Conservation (phyloP, 345 rosid genomes). For the Hypericum androsaemum region DNA sequence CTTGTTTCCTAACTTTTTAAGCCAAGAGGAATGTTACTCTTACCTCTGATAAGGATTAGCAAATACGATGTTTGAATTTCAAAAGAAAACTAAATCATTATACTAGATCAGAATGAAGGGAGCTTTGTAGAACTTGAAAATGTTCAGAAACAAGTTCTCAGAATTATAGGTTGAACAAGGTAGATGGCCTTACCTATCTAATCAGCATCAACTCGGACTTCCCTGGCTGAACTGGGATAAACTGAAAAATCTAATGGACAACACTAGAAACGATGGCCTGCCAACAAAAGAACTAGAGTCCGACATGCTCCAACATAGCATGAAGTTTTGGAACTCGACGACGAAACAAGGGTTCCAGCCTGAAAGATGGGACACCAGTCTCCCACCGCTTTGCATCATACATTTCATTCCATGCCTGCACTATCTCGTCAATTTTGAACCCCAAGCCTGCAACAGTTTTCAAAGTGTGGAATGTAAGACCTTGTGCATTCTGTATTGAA, state of each 20-base stretch:
- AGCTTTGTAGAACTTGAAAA: no score
- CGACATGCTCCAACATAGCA: conserved; percentile 60
- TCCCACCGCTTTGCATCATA: conserved; percentile 97
- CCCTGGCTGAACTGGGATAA: conserved; percentile 8
- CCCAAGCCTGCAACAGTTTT: conserved; percentile 49
- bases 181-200: conserved; percentile 20
- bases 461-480: conserved; percentile 1
- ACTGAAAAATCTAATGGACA: conserved; percentile 13
- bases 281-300: conserved; percentile 15
- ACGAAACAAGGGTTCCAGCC: conserved; percentile 92
- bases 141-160: neutral
- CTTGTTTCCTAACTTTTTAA: neutral
- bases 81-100: neutral
- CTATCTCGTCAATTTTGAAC: conserved; percentile 92
- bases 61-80: neutral
- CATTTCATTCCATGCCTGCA: conserved; percentile 99
- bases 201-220: conserved; percentile 2
- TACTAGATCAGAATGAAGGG: neutral
- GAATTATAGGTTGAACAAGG: neutral
- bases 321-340: conserved; percentile 75
- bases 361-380: conserved; percentile 80
- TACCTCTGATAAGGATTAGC: neutral
- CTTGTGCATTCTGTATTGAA: neutral
- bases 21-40: neutral
- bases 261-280: conserved; percentile 6